Evolutionary conservation across 2,329 filamentous ascomycete genomes (phyloP), one percentile per base, ranked within the genome.

Genomic region (Aureobasidium namibiae): DNA sequence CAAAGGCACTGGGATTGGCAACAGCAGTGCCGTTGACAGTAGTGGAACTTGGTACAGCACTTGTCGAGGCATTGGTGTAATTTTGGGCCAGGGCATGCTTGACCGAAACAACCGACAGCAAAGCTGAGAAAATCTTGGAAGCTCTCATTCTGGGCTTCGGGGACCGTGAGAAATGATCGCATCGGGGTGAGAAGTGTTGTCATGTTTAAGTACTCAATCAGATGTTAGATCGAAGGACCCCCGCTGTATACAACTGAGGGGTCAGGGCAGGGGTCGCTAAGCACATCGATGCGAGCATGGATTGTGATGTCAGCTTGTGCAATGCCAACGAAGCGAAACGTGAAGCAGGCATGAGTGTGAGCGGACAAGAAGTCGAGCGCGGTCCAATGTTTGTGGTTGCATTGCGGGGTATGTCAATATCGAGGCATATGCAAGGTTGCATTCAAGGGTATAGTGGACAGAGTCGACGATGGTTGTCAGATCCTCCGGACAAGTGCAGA

Each of bases 1-100:
- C 60, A 18, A 63, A 64, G 21, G 62, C 57, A 24, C 63, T 61
- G 29, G 65, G 61, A 23, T 63, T 63, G 21, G 61, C 60, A 10
- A 63, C 61, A n/a, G 59, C 18, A 21, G 62, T 58, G 14, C 62
- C 64, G 57, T 61, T 62, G 24, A 52, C 41, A 1, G 54, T 62
- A 2, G 60, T 52, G 2, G 63, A 61, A 14, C 62, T 54, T 24
- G 64, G 59, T 31, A 56, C 18, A 45, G 26, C 18, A 33, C 39
- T 36, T 4, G 24, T 56, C n/a, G 38, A n/a, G 6, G n/a, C 38
- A 24, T 44, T 44, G 18, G 53, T 14, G 31, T 41, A 33, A 23
- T 45, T 56, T 26, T 46, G 41, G 11, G 53, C 53, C 5, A 46
- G 26, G 14, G 10, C 14, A 34, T 29, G 2, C 1, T 26, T 42